A percentile compares a stretch with the other conserved stretches of the same genome.
Conservation (phyloP, 2,329 filamentous ascomycete genomes). For the Aureobasidium mangrovei region DNA sequence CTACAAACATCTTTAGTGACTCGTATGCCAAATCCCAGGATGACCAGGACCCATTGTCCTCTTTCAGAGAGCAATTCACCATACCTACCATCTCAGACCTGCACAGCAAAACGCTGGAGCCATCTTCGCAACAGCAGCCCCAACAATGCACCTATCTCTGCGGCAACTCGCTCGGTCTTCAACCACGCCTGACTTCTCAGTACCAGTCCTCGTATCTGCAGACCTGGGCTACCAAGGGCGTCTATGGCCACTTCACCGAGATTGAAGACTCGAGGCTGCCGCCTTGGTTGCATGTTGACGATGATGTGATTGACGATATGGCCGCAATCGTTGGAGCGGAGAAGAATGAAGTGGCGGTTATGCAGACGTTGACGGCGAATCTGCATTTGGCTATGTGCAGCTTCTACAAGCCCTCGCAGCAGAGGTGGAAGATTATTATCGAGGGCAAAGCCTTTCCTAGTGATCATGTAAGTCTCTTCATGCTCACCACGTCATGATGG, state of each 20-base stretch:
- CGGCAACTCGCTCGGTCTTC: constrained; percentile 80
- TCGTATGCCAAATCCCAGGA: constrained; percentile 22
- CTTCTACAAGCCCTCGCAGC: constrained; percentile 64
- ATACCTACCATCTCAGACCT: constrained; percentile 68
- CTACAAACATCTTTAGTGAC: constrained; percentile 12
- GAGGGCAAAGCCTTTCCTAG: constrained; percentile 87
- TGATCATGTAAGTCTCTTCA: constrained; percentile 53
- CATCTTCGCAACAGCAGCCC: constrained; percentile 21
- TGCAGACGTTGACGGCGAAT: constrained; percentile 80
- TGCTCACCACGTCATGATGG: neutral
- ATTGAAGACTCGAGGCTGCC: constrained; percentile 59
- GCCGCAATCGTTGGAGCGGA: constrained; percentile 67
- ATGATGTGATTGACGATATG: constrained; percentile 60
- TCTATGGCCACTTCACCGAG: constrained; percentile 70
- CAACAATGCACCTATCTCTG: constrained; percentile 65
- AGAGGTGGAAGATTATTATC: constrained; percentile 70
- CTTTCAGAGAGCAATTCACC: constrained; percentile 58
- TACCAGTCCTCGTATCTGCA: constrained; percentile 66
- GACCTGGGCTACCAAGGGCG: constrained; percentile 77
- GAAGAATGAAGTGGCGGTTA: constrained; percentile 67
- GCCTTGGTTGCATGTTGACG: constrained; percentile 72
- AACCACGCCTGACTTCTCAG: constrained; percentile 58
- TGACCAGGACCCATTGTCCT: constrained; percentile 29
- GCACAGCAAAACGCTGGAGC: constrained; percentile 40
- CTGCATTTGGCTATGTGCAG: constrained; percentile 74